Evolutionary conservation across 768 basidiomycete species (phyloP), one percentile per base, ranked within the genome.

Genomic region (Phylloporus scabripes): DNA sequence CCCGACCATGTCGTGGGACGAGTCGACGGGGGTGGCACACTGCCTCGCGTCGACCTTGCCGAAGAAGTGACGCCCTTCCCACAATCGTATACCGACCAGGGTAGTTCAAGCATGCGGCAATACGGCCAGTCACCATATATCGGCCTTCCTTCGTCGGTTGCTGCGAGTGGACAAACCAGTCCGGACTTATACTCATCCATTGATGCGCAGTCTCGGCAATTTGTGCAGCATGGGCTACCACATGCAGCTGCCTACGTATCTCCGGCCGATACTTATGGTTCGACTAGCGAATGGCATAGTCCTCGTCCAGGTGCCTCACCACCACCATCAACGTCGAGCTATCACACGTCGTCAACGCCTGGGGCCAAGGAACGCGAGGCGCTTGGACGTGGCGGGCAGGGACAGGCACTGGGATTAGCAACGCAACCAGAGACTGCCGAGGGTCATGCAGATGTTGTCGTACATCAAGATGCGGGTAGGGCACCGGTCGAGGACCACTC

Each of bases 1-100:
- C 76, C 75, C 0, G 76, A 76, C 50, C 70, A 68, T 5, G 68
- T 76, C 36, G 52, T 67, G 2, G 60, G 58, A 10, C 66, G 64
- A 28, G 2, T 31, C 14, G n/a, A 63, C 42, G 28, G 7, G 3
- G 58, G 60, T 15, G 59, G 55, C 36, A 67, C 60, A 0, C 58
- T 67, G 15, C 66, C 67, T 2, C 33, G 41, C 1, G 45, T 67
- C 45, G 62, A 65, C 45, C 59, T 63, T 11, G 54, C 57, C 40
- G 43, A 62, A n/a, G 58, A 75, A 56, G 58, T 64, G 3, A 56
- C 57, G 1, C 65, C 66, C 0, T 67, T 56, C 47, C 53, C 55
- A 5, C 54, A 38, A 1, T 2, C 48, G 0, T 53, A 48, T 21
- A 6, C 45, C 20, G 46, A 53, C 17, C 50, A 49, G n/a, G 49